Percentiles rank a stretch among this genome's conserved stretches.
Conservation (phyloP, 306 rosid species). For the Rosa chinensis region DNA sequence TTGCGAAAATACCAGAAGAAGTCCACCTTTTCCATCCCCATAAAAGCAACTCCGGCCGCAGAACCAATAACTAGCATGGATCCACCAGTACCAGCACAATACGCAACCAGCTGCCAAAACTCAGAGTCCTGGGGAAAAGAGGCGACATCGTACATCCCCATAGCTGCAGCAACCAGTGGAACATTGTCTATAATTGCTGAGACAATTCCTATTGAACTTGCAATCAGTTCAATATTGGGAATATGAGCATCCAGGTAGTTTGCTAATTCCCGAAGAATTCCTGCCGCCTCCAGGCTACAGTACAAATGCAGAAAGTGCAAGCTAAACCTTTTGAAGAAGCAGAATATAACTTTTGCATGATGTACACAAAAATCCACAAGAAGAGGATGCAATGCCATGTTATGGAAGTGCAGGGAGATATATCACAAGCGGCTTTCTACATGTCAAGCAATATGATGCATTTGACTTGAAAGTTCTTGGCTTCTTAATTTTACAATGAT, state of each 20-base stretch:
- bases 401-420: not conserved
- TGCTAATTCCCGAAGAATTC: conserved; percentile 84
- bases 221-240: conserved; percentile 64
- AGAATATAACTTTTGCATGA: not conserved
- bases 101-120: conserved; percentile 93
- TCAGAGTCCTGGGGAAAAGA: conserved; percentile 84
- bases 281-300: conserved; percentile 83
- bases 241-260: conserved; percentile 80
- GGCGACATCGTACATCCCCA: conserved; percentile 91
- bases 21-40: conserved; percentile 99
- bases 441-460: not conserved
- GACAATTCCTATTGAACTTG: conserved; percentile 75
- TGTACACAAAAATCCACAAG: not conserved
- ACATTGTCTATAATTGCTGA: conserved; percentile 91
- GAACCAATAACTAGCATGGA: conserved; percentile 95
- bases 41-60: conserved; percentile 95
- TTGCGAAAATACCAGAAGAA: conserved; percentile 92
- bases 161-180: conserved; percentile 88
- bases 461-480: not conserved
- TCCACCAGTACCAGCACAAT: conserved; percentile 95
- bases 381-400: not conserved
- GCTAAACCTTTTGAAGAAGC: not conserved
- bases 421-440: not conserved
- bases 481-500: not conserved
- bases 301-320: conserved; percentile 8